Evolutionary conservation across 768 basidiomycete species (phyloP), one percentile per base, ranked within the genome.

Genomic region (Leccinum broughii): DNA sequence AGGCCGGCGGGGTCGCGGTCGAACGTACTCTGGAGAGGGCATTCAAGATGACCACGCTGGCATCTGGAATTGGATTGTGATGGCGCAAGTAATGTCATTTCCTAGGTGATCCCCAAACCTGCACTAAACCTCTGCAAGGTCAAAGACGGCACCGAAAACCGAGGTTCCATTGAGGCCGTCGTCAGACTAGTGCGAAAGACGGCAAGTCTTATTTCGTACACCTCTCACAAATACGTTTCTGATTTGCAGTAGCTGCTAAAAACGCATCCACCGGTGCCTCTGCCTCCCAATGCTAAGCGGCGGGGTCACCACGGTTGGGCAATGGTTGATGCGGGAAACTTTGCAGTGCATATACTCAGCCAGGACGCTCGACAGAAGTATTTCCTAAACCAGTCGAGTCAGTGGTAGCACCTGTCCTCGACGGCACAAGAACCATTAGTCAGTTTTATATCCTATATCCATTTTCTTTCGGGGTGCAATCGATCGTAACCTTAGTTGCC

Each of bases 71-170:
- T 92, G 92, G 92, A 75, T 87, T 15, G 76, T 92, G 13, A 77
- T 86, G 59, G 90, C 87, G 4, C 89, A 93, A 79, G 90, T 87
- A 58, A 34, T 72, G 61, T 55, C 50, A 6, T 11, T 13, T 35
- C 24, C 39, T 28, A n/a, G 10, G 1, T 20, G 1, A n/a, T 34
- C 13, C 26, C 14, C 4, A 24, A 20, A 1, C 56, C 20, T 6
- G 50, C 17, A 9, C 26, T 62, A 56, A 61, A 61, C 46, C 46
- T 22, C 52, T 57, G 15, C 62, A 20, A 90, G 88, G 90, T 94
- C 54, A 94, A 92, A 70, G 89, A 92, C 65, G 92, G 92, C 9
- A 89, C 89, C 7, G 91, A 93, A 77, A 85, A 82, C 57, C 81
- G 87, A 66, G 92, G 91, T 6, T 83, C 86, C 2, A 86, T 93